Evolutionary conservation across 495 filamentous ascomycete genomes (phyloP), one percentile per base, ranked within the genome.

Genomic region (Hypoxylon lienhwacheense): DNA sequence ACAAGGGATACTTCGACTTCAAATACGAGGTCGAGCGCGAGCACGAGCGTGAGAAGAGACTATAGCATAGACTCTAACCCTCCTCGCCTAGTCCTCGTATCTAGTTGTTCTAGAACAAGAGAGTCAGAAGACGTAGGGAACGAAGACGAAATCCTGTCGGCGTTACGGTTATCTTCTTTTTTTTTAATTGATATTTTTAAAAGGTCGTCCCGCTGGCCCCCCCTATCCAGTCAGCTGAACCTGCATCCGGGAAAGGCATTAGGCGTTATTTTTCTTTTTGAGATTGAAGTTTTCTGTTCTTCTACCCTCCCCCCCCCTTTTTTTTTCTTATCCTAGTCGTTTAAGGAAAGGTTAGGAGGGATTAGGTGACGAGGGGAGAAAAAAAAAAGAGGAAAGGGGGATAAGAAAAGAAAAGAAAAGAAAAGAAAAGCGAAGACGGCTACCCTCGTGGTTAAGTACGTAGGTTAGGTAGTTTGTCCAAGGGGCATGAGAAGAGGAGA

Each of bases 1-100:
- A 99, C 74, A 91, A 93, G 80, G 77, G 85, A 29, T 99, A 97
- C 77, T 99, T 93, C 72, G 93, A 97, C 69, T 99, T 99, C 75
- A 84, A 85, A 79, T 99, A 95, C 70, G 95, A 99, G 80, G 93
- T 97, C 40, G 93, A 99, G 84, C 79, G 91, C 55, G 75, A 78
- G 65, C 63, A 74, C 41, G 65, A 66, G 36, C 63, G 76, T 43
- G 65, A 66, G 35, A 65, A 65, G 62, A 51, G 65, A 25, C 53
- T 65, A 58, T 67, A 63, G 61, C 32, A 25, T 34, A 37, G 43
- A 28, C n/a, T 37, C 14, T 34, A 12, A 5, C 11, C 16, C 28
- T 35, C n/a, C 14, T 43, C 16, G 21, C 31, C 4, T 25, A 33
- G 1, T 25, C 20, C 17, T 31, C 39, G 2, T 22, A 11, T 11